A percentile compares a stretch with the other conserved stretches of the same genome.
Conservation (phyloP, 2,329 filamentous ascomycete species). For the Elsinoe arachidis region DNA sequence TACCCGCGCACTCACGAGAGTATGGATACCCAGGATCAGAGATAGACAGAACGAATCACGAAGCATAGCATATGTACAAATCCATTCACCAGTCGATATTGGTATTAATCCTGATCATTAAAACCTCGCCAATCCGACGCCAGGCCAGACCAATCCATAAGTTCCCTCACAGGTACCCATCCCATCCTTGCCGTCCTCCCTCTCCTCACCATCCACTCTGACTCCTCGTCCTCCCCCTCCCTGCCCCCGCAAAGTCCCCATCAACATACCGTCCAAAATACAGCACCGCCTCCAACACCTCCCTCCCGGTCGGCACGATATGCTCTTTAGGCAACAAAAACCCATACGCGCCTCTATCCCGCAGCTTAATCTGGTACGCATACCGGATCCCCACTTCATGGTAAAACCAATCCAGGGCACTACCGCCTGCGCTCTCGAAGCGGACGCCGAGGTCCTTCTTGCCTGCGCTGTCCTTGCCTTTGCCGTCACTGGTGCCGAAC, state of each 20-base stretch:
- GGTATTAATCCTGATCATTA: not conserved
- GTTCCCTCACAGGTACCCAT: not conserved
- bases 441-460: constrained; percentile 38
- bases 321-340: constrained; percentile 81
- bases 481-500: constrained; percentile 19
- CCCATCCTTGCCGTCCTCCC: not conserved
- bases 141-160: not conserved
- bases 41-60: not conserved
- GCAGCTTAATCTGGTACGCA: constrained; percentile 87
- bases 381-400: constrained; percentile 74
- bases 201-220: constrained; percentile 5
- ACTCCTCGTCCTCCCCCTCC: constrained; percentile 12
- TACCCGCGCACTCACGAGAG: not conserved
- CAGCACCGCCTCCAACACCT: constrained; percentile 73
- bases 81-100: not conserved
- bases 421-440: constrained; percentile 71
- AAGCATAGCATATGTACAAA: constrained; percentile 3
- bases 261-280: constrained; percentile 76
- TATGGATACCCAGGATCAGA: not conserved
- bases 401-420: constrained; percentile 91
- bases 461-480: constrained; percentile 22
- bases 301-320: constrained; percentile 82
- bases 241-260: constrained; percentile 30
- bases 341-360: constrained; percentile 89
- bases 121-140: not conserved